Evolutionary conservation across 495 filamentous ascomycete species (phyloP).

Genomic region (Lasiosphaeris hirsuta): DNA sequence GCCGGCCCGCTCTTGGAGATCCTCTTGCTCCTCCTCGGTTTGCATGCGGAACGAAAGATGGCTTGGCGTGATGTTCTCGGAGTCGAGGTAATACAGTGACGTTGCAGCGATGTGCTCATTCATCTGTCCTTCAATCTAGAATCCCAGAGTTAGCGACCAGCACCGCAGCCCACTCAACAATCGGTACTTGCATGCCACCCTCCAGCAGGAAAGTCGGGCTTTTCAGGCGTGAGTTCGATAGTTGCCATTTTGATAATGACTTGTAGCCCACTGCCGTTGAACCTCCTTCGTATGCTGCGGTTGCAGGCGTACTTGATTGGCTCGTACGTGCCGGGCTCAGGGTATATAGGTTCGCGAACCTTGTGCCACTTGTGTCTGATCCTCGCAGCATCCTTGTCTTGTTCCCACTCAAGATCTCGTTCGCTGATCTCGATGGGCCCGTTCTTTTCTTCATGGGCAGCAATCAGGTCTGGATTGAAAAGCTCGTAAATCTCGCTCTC

Average conservation of each 20-base stretch:
- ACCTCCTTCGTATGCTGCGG: slow-evolving; percentile 30
- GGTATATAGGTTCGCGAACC: slow-evolving; percentile 29
- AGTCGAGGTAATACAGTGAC: slow-evolving; percentile 59
- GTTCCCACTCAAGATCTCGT: not conserved
- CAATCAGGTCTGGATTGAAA: too few relatives aligned
- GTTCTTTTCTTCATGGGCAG: not conserved
- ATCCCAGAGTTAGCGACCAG: slow-evolving; percentile 23
- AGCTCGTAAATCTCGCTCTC: too few relatives aligned
- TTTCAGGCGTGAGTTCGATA: slow-evolving; percentile 60
- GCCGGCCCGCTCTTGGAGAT: not conserved
- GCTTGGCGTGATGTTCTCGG: slow-evolving; percentile 55
- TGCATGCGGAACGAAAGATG: slow-evolving; percentile 51
- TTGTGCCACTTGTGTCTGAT: slow-evolving; percentile 26
- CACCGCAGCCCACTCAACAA: not conserved
- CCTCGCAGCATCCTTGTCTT: not conserved
- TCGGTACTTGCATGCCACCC: slow-evolving; percentile 34
- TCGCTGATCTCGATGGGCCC: not conserved
- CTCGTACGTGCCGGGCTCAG: slow-evolving; percentile 9
- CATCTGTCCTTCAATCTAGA: slow-evolving; percentile 49
- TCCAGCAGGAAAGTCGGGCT: slow-evolving; percentile 34
- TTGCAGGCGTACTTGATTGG: slow-evolving; percentile 32
- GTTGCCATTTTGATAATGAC: slow-evolving; percentile 63
- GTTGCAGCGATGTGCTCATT: slow-evolving; percentile 59
- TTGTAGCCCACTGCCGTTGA: slow-evolving; percentile 48
- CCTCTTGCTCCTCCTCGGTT: slow-evolving; percentile 27